phyloP scores from a whole-genome alignment of 768 basidiomycete species.

The Phaeolepiota aurea region DNA sequence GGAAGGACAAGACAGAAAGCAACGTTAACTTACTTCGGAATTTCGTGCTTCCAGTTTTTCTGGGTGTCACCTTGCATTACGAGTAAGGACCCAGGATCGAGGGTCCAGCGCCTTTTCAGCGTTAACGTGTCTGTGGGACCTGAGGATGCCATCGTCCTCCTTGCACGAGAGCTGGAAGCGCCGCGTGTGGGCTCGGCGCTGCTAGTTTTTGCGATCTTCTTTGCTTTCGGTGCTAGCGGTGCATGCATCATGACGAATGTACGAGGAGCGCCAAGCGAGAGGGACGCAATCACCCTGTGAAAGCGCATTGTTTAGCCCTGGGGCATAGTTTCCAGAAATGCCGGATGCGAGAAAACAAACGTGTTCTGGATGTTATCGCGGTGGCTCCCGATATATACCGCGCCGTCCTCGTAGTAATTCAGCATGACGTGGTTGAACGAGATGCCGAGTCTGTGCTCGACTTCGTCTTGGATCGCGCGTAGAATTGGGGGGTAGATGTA shows the following conservation, averaged over 20 bases:
- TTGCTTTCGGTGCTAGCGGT: constrained; percentile 1
- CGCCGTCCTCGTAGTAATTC: constrained; percentile 20
- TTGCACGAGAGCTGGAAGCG: not conserved
- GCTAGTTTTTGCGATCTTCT: not conserved
- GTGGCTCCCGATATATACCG: constrained; percentile 22
- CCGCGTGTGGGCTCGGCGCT: not conserved
- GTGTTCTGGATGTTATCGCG: constrained; percentile 19
- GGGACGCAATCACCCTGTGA: constrained; percentile 19
- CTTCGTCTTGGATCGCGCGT: constrained; percentile 18
- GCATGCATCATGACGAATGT: constrained; percentile 21
- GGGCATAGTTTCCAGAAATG: no score
- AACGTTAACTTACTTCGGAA: constrained; percentile 16
- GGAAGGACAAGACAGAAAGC: no score
- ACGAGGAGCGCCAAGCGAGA: constrained; percentile 19
- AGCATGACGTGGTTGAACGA: constrained; percentile 23
- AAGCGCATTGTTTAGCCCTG: no score
- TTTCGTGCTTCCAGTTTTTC: constrained; percentile 22
- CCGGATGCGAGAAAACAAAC: constrained; percentile 6
- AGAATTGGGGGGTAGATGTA: constrained; percentile 20
- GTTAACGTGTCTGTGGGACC: not conserved
- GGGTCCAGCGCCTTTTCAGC: constrained; percentile 14
- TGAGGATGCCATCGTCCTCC: not conserved
- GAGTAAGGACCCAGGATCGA: constrained; percentile 17
- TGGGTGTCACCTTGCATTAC: constrained; percentile 25
- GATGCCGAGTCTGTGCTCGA: constrained; percentile 17